Conservation (phyloP, 169 alveolate genomes). For the Plasmodium knowlesi region DNA sequence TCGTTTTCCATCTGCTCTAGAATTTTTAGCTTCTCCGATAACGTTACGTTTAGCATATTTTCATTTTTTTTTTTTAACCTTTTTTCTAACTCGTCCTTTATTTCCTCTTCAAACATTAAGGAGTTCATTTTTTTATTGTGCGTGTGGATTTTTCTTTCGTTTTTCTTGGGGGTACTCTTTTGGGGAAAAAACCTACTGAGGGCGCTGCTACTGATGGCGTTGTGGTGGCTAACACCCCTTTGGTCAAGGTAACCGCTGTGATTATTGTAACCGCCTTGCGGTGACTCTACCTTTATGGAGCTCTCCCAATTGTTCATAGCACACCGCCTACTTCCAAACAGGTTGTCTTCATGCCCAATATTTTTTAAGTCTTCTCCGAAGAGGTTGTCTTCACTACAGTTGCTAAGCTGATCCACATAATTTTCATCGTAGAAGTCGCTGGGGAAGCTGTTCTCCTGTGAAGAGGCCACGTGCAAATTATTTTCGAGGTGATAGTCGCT, state of each 20-base stretch:
- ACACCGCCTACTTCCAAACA: neutral
- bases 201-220: neutral
- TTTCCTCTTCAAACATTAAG: slow-evolving; percentile 56
- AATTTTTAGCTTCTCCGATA: slow-evolving; percentile 68
- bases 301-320: slow-evolving; percentile 4
- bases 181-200: neutral
- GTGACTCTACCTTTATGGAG: neutral
- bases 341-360: neutral
- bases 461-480: neutral
- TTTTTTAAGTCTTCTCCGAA: neutral
- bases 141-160: neutral
- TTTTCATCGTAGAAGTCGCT: neutral
- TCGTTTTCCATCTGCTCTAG: slow-evolving; percentile 76
- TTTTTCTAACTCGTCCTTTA: slow-evolving; percentile 62
- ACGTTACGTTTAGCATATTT: slow-evolving; percentile 45
- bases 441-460: neutral
- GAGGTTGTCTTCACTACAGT: neutral
- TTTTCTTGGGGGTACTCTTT: neutral
- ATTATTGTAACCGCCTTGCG: neutral
- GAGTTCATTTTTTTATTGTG: slow-evolving; percentile 5
- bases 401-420: neutral
- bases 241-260: neutral
- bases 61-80: slow-evolving; percentile 45
- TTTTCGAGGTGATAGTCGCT: slow-evolving; percentile 3
- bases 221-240: neutral